These are phyloP conservation scores for Neurospora sp. DNA, from an alignment of 495 filamentous ascomycete genomes.

Conservation along the genomic window DNA sequence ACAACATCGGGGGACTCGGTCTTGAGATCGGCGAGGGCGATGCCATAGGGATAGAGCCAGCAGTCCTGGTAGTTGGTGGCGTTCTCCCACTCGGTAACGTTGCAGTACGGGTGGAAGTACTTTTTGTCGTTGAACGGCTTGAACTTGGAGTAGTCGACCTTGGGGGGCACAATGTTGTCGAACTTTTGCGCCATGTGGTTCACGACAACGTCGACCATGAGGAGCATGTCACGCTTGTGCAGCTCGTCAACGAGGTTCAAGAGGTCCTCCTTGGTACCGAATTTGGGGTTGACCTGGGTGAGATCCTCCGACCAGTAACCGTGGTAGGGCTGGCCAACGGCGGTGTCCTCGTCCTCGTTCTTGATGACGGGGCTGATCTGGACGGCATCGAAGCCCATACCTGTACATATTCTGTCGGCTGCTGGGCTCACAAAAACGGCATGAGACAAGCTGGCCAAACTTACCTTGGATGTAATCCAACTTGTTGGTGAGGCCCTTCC, in stretches of 20 bases:
- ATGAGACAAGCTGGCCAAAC: neutral
- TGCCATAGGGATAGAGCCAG: slow-evolving; percentile 49
- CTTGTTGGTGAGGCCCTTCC: slow-evolving; percentile 28
- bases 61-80: slow-evolving; percentile 37
- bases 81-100: slow-evolving; percentile 52
- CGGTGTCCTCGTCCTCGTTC: slow-evolving; percentile 43
- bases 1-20: slow-evolving; percentile 48
- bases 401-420: slow-evolving; percentile 38
- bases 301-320: slow-evolving; percentile 68
- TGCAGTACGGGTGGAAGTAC: slow-evolving; percentile 63
- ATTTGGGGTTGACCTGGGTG: slow-evolving; percentile 52
- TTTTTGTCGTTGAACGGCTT: slow-evolving; percentile 54
- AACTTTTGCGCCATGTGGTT: slow-evolving; percentile 62
- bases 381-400: slow-evolving; percentile 71
- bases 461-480: slow-evolving; percentile 26
- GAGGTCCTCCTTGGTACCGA: slow-evolving; percentile 56
- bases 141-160: slow-evolving; percentile 53
- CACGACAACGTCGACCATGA: slow-evolving; percentile 73
- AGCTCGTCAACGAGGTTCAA: slow-evolving; percentile 48
- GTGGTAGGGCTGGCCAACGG: slow-evolving; percentile 52
- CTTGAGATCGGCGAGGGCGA: slow-evolving; percentile 59
- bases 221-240: slow-evolving; percentile 55
- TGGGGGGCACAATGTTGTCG: slow-evolving; percentile 33
- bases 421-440: neutral
- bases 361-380: slow-evolving; percentile 72